Base-by-base conservation (phyloP, 1,139 yeast species). In the Debaryomyces subglobosus region DNA sequence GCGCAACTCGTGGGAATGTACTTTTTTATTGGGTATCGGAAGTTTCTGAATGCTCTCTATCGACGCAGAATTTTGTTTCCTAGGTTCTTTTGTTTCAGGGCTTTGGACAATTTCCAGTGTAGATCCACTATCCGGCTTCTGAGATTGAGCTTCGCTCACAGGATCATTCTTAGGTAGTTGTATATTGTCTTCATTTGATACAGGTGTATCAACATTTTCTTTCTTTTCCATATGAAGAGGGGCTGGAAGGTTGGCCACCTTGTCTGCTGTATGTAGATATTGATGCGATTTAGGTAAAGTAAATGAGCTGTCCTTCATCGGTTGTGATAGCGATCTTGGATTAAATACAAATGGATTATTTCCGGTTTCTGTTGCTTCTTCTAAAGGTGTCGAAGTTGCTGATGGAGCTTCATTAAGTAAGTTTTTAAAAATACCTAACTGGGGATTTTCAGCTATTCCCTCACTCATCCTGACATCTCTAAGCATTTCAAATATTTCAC, bases 401-500 rank as follows among this genome's bases (percentile, higher is more conserved):
- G 62, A 61, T 15, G 60, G 46, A 41, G 50, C 44, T n/a, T 25
- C 39, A 15, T 43, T 42, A 24, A 32, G 16, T 1, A 21, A 10
- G 2, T 20, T 16, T n/a, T 43, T 46, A 23, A 62, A 44, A 3
- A 51, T 33, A 39, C 60, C 63, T 40, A 62, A 49, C 38, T 55
- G 57, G 1, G 60, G 57, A 38, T 62, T 64, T 2, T 27, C 47
- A 5, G 52, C 35, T 8, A 65, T 48, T 3, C 67, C 67, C 43
- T 60, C 63, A 6, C 49, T 51, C 8, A 38, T 29, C 40, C 62
- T 46, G 13, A 55, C 30, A 4, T 46, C 43, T 32, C 52, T 51
- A 2, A 60, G 46, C 16, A 46, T 38, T 15, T 42, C 52, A 36
- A 78, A 63, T 45, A 81, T 65, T 29, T 74, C 80, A 29, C 74